Base-by-base conservation (phyloP, 129 eudicot genomes). In the Calendula officinalis region DNA sequence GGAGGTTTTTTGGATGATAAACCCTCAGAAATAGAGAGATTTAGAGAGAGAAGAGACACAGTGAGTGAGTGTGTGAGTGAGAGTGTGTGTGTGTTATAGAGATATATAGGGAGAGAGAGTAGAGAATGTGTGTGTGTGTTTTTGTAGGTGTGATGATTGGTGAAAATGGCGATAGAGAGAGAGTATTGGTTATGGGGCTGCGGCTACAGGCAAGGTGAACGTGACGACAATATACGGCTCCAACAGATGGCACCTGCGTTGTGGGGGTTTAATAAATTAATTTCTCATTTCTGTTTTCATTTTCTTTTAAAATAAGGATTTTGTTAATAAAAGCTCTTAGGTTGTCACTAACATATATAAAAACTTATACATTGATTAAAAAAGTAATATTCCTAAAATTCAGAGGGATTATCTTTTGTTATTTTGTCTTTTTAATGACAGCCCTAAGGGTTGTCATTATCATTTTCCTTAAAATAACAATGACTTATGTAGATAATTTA, bases 181-280 rank as follows among this genome's bases (percentile, higher is more conserved):
- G 33, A 32, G 47, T 3, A 38, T 60, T 42, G 66, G 53, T 12
- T 39, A 54, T 54, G 50, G 69, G 81, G 81, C 15, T 58, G 68
- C 32, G 57, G 58, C 60, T 15, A 67, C 50, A 35, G 69, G 69
- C 56, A 57, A 66, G 67, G 67, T 53, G 62, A 74, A 57, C 65
- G 77, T 72, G 77, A 72, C 72, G 78, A 73, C 73, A 65, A 73
- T 56, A 63, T 64, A 57, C 61, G 72, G 66, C 47, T 47, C 14
- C 66, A 65, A 73, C 78, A 73, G 78, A 73, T 73, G 78, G 73
- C 78, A 65, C 72, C 60, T 65, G 47, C 36, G 44, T 11, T 65
- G 44, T 73, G 78, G 78, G 44, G 40, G 15, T 13, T 56, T 27
- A 56, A 33, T 37, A n/a, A 56, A 32, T 11, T 11, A 13, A 59